Evolutionary conservation across 768 basidiomycete species (phyloP).

Genomic region (Albatrellus ellisii): DNA sequence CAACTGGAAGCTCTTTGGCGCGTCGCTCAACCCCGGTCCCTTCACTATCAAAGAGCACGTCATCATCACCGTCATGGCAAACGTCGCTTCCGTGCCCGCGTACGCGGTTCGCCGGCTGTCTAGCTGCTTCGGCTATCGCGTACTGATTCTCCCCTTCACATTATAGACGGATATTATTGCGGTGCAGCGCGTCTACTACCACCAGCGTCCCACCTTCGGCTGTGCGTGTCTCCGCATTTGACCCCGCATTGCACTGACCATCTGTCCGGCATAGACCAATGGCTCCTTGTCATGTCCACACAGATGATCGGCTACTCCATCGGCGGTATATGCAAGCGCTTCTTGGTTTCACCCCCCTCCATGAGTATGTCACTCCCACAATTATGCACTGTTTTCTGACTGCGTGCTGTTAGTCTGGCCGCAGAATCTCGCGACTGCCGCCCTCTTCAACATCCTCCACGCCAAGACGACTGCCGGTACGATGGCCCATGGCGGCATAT

Average conservation of each 20-base stretch:
- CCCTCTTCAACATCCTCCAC: slow-evolving; percentile 31
- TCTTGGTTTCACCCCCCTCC: slow-evolving; percentile 29
- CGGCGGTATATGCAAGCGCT: slow-evolving; percentile 29
- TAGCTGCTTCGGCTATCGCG: background rate
- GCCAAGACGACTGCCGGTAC: slow-evolving; percentile 27
- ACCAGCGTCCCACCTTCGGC: slow-evolving; percentile 24
- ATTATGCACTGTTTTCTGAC: too few species aligned
- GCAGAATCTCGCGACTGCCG: slow-evolving; percentile 25
- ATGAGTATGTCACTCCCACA: too few species aligned
- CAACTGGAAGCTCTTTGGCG: slow-evolving; percentile 37
- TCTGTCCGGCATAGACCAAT: slow-evolving; percentile 15
- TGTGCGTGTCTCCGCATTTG: slow-evolving; percentile 12
- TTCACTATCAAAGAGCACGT: slow-evolving; percentile 70
- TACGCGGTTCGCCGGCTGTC: slow-evolving; percentile 17
- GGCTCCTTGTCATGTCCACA: slow-evolving; percentile 28
- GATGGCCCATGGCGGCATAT: slow-evolving; percentile 30
- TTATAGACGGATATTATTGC: slow-evolving; percentile 33
- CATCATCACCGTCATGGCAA: slow-evolving; percentile 28
- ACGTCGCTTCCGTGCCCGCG: slow-evolving; percentile 21
- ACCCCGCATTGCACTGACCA: background rate
- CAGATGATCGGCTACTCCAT: slow-evolving; percentile 29
- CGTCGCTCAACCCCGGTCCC: slow-evolving; percentile 48
- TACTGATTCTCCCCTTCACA: background rate
- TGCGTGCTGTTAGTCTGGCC: too few species aligned
- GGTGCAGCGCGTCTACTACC: slow-evolving; percentile 33